Evolutionary conservation across 495 filamentous ascomycete genomes (phyloP), one percentile per base, ranked within the genome.

Genomic region (Saxispiralis lemnorum): DNA sequence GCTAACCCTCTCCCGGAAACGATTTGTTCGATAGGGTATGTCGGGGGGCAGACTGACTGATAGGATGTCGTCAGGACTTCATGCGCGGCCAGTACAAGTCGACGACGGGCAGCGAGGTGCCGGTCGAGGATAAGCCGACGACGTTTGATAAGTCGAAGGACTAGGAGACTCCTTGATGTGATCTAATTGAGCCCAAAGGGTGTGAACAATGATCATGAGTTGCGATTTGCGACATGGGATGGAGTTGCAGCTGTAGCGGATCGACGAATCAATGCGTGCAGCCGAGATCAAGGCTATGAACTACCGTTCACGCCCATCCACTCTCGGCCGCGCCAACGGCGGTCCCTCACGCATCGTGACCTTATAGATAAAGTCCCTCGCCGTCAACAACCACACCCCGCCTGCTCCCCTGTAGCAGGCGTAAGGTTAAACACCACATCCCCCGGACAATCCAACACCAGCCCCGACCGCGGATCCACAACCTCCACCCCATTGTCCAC

Each of bases 71-170:
- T 37, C 41, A 40, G 38, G 61, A 56, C 42, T 54, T 69, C 57
- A 73, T 83, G 46, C 69, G 79, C 15, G 58, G 59, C 2, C 63
- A 74, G 57, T 81, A 77, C 61, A 76, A 76, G 68, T 64, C 57
- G 16, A 56, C 56, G 0, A 73, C 71, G 1, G 79, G 79, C 39
- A 69, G 63, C 12, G 74, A 81, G 19, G 39, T 82, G 30, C 76
- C 74, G 21, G 62, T 80, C 47, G 63, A 72, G 58, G 75, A 80
- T 50, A 78, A 80, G 59, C 57, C 70, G 31, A 66, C 61, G n/a
- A 55, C 41, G 39, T 59, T 64, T 31, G 63, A 56, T 33, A 34
- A 31, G 32, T 56, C 33, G 18, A 34, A 28, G 28, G 41, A 43
- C 18, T 43, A 38, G 31, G 28, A 44, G 41, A 39, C 4, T 28